Percentiles rank a stretch among this genome's conserved stretches.
Conservation (phyloP, 2,329 filamentous ascomycete genomes). For the Apiospora koreana region DNA sequence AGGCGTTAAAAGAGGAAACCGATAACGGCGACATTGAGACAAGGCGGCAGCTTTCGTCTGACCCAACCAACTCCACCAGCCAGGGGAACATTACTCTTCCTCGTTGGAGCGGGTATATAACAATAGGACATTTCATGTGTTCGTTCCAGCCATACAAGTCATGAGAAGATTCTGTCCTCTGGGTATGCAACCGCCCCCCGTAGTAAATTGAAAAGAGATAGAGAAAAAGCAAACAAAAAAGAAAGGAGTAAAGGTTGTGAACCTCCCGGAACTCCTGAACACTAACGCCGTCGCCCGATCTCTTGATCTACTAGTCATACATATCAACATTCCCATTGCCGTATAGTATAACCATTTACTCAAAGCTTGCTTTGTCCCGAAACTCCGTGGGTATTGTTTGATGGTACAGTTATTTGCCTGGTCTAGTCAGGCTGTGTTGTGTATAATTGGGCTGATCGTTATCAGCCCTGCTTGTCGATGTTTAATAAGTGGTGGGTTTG, state of each 20-base stretch:
- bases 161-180: background rate
- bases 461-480: background rate
- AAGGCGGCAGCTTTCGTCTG: background rate
- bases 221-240: background rate
- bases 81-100: background rate
- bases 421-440: background rate
- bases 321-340: background rate
- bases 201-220: background rate
- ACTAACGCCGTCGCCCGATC: background rate
- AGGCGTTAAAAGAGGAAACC: background rate
- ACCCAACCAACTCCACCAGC: background rate
- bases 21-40: background rate
- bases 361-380: background rate
- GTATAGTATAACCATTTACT: no score
- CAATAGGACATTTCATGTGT: background rate
- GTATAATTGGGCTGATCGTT: background rate
- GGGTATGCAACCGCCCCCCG: background rate
- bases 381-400: background rate
- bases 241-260: background rate
- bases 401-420: background rate
- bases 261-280: background rate
- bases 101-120: background rate
- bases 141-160: conserved; percentile 5
- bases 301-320: background rate
- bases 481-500: background rate